Conservation (phyloP, 768 basidiomycete species). For the Ramaria sp. region DNA sequence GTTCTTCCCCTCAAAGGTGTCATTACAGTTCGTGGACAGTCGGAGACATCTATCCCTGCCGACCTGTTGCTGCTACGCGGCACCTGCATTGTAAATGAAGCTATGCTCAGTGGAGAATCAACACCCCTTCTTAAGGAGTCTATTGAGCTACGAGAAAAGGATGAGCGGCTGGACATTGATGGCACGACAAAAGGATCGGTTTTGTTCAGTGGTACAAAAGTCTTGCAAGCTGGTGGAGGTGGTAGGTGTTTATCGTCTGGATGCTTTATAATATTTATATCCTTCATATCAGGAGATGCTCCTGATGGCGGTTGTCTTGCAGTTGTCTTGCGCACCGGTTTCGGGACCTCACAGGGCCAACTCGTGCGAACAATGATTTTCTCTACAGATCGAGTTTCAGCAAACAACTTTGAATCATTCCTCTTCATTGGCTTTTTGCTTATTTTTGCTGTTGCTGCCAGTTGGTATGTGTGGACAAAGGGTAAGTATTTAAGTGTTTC, state of each 20-base stretch:
- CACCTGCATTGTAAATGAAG: conserved; percentile 95
- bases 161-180: conserved; percentile 77
- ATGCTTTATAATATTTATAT: background rate
- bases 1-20: background rate
- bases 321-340: conserved; percentile 88
- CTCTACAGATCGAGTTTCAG: conserved; percentile 91
- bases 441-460: conserved; percentile 94
- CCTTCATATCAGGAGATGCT: conserved; percentile 36
- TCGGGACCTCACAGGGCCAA: conserved; percentile 95
- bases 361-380: conserved; percentile 99
- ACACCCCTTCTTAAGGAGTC: conserved; percentile 96
- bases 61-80: conserved; percentile 90
- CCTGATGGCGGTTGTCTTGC: conserved; percentile 92
- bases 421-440: conserved; percentile 96
- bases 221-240: conserved; percentile 68
- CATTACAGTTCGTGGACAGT: conserved; percentile 40
- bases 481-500: conserved; percentile 34
- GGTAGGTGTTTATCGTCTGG: conserved; percentile 25
- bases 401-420: conserved; percentile 93
- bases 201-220: conserved; percentile 95
- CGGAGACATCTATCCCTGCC: conserved; percentile 85
- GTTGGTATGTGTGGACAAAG: conserved; percentile 97
- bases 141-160: conserved; percentile 68
- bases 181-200: conserved; percentile 78
- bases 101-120: conserved; percentile 97